Percentiles rank a stretch among this genome's conserved stretches.
phyloP scores from a whole-genome alignment of 2,329 filamentous ascomycete species.

The Colletotrichum magnum region DNA sequence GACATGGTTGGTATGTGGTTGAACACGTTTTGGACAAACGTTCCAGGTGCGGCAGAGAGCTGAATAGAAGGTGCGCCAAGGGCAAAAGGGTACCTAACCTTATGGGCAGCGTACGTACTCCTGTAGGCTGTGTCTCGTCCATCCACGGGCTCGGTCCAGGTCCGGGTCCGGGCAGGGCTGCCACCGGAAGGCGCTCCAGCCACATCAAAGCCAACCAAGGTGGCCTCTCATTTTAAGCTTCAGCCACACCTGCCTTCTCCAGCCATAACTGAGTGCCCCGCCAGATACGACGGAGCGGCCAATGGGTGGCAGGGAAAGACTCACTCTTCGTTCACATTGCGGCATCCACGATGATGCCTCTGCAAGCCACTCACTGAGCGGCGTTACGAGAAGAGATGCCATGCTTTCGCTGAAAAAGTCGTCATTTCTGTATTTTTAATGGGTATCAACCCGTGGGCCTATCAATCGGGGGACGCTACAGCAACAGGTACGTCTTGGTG shows the following conservation, averaged over 20 bases:
- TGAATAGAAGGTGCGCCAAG: conserved; percentile 6
- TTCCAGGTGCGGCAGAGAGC: conserved; percentile 17
- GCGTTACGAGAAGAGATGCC: conserved; percentile 4
- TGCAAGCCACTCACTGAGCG: background rate
- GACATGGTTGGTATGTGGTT: conserved; percentile 33
- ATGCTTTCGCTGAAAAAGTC: too few relatives aligned
- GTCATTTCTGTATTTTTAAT: conserved; percentile 27
- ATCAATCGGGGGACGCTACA: background rate
- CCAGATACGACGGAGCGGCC: conserved; percentile 4
- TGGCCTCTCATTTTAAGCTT: conserved; percentile 20
- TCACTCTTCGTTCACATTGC: conserved; percentile 12
- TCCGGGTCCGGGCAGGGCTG: background rate
- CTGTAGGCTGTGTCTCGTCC: background rate
- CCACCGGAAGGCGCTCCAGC: conserved; percentile 24
- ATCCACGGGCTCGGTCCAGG: too few relatives aligned
- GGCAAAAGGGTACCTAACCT: background rate
- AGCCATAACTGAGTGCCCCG: background rate
- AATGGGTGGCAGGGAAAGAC: conserved; percentile 28
- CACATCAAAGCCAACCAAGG: conserved; percentile 8
- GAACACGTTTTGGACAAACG: conserved; percentile 25
- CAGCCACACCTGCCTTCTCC: conserved; percentile 12
- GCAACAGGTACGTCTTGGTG: background rate
- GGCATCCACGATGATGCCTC: background rate
- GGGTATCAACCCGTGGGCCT: conserved; percentile 35
- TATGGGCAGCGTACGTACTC: too few relatives aligned